Evolutionary conservation across 345 rosid species (phyloP).

Genomic region (Syzygium oleosum): DNA sequence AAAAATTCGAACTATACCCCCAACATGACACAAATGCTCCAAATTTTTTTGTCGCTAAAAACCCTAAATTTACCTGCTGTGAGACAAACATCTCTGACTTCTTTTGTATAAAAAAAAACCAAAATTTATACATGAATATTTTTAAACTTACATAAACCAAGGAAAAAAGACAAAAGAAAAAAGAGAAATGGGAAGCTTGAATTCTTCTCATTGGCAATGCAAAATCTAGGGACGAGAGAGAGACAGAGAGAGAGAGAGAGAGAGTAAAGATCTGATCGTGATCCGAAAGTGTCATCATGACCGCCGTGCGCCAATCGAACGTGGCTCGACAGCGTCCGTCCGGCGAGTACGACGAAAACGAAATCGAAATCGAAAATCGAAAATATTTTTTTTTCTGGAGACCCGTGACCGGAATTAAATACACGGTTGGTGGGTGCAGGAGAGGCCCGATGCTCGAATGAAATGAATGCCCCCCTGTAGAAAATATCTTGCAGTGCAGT

Average conservation of each 20-base stretch:
- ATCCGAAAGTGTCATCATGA: not conserved
- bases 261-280: not conserved
- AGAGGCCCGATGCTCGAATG: too few relatives aligned
- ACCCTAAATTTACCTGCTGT: too few relatives aligned
- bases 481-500: too few relatives aligned
- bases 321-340: not conserved
- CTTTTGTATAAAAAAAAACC: too few relatives aligned
- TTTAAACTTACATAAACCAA: not conserved
- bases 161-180: not conserved
- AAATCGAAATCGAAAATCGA: not conserved
- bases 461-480: too few relatives aligned
- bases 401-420: constrained; percentile 34
- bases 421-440: not conserved
- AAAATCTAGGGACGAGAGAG: not conserved
- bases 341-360: not conserved
- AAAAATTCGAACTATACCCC: too few relatives aligned
- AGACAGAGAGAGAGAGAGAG: not conserved
- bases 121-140: not conserved
- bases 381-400: not conserved
- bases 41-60: not conserved
- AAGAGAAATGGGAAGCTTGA: not conserved
- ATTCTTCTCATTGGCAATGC: not conserved
- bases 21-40: not conserved
- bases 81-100: too few relatives aligned
- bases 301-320: not conserved